Percentiles rank a stretch among this genome's conserved stretches.
phyloP scores from a whole-genome alignment of 2,329 filamentous ascomycete species.

The Curvularia hawaiiensis region DNA sequence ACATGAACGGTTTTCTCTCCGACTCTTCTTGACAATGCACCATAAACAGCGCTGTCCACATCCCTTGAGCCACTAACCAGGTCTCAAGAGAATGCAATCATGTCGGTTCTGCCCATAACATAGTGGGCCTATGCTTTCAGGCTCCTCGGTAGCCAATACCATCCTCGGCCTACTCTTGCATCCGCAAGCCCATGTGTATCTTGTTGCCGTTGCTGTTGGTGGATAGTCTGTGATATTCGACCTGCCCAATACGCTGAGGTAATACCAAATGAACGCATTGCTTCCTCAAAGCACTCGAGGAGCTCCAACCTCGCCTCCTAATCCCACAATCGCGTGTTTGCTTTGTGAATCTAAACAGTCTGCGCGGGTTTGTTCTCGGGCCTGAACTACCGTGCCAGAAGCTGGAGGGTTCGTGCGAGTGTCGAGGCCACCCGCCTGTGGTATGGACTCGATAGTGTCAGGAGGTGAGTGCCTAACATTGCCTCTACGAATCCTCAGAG shows the following conservation, averaged over 20 bases:
- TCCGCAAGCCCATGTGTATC: too few species aligned
- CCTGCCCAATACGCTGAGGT: background rate
- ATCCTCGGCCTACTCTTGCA: background rate
- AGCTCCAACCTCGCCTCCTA: background rate
- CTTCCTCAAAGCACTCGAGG: constrained; percentile 2
- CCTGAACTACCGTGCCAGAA: too few species aligned
- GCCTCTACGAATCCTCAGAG: too few species aligned
- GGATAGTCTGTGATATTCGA: background rate
- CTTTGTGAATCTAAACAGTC: constrained; percentile 9
- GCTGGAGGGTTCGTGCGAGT: too few species aligned
- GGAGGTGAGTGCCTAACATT: too few species aligned
- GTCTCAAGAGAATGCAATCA: constrained; percentile 23
- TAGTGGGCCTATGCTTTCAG: background rate
- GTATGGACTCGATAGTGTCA: too few species aligned
- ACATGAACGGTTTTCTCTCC: constrained; percentile 27
- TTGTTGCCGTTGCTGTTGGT: background rate
- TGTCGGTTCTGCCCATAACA: constrained; percentile 12
- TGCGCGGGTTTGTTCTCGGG: background rate
- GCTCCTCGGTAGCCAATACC: background rate
- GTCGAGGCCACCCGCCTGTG: too few species aligned
- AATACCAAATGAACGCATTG: background rate
- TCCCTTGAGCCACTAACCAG: constrained; percentile 28
- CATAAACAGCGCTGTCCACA: constrained; percentile 20
- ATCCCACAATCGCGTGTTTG: constrained; percentile 3
- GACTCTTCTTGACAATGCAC: constrained; percentile 20